Evolutionary conservation across 495 filamentous ascomycete species (phyloP).

Genomic region (Neurospora sp.): DNA sequence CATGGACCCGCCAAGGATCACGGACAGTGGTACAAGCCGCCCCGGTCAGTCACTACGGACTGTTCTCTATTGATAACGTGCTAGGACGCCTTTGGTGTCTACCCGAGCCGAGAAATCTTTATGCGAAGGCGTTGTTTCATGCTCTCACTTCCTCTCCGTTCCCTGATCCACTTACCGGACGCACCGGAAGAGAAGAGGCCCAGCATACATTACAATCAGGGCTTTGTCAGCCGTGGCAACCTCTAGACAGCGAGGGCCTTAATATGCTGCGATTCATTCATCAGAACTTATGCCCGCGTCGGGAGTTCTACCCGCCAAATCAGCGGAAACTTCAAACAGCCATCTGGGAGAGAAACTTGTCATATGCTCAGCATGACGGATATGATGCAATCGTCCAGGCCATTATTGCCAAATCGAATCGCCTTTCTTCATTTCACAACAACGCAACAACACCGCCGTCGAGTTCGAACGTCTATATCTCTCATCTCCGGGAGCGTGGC

Average conservation of each 20-base stretch:
- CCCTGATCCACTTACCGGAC: not conserved
- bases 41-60: not conserved
- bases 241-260: not conserved
- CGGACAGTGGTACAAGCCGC: not conserved
- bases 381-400: not conserved
- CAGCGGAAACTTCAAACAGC: not conserved
- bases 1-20: not conserved
- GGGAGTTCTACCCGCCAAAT: slow-evolving; percentile 1
- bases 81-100: not conserved
- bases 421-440: not conserved
- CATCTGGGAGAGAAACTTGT: not conserved
- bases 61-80: not conserved
- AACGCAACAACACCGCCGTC: not conserved
- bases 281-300: not conserved
- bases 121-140: slow-evolving; percentile 1
- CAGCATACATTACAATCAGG: not conserved
- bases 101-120: slow-evolving; percentile 1
- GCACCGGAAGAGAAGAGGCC: slow-evolving; percentile 2
- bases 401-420: not conserved
- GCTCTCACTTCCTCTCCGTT: not conserved
- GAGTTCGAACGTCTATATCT: not conserved
- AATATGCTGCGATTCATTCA: not conserved
- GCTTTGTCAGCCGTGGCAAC: not conserved
- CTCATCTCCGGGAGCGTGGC: not conserved
- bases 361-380: slow-evolving; percentile 2